Base-by-base conservation (phyloP, 176 grass and related monocot genomes). In the Aegilops sharonensis region DNA sequence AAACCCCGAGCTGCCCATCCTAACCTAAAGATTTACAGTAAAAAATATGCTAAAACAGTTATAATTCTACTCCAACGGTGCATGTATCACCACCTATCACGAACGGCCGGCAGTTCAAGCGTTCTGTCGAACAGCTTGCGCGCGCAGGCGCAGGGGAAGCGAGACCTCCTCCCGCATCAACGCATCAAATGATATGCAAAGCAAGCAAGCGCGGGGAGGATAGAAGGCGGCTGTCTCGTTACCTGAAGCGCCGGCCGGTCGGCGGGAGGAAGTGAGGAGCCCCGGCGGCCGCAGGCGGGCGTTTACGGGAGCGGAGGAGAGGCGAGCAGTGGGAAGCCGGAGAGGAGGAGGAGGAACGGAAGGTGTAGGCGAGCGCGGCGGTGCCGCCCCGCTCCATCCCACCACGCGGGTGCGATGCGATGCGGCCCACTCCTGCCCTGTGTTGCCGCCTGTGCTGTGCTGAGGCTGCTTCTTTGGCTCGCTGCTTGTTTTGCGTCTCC, bases 341-440 rank as follows among this genome's bases (percentile, higher is more conserved):
- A 52, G 83, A 86, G 9, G 76, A 68, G 11, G 84, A 71, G 4
- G 90, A 74, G 78, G 78, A 45, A 56, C 90, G 87, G 35, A 92
- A 78, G 59, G 78, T 75, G 87, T 66, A 89, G 72, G 78, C 69
- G 73, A 92, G 78, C 43, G 35, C 50, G 34, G 89, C 67, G 67
- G 75, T 83, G 29, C 60, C 83, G 66, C 86, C 83, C 67, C 83
- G 85, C 83, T 89, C 90, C 90, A 92, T 89, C 75, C 73, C 56
- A 75, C 77, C 77, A 59, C 62, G 72, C 52, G 11, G 61, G 91
- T 31, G 91, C 93, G 9, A 4, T 31, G 91, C 91, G 9, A 88
- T 21, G 54, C 95, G 64, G 9, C 52, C 50, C 48, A 56, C 50
- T 36, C 48, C 75, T 6, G 60, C 13, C 48, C 75, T 6, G 36